phyloP scores from a whole-genome alignment of 345 rosid species.

The Populus deltoides region DNA sequence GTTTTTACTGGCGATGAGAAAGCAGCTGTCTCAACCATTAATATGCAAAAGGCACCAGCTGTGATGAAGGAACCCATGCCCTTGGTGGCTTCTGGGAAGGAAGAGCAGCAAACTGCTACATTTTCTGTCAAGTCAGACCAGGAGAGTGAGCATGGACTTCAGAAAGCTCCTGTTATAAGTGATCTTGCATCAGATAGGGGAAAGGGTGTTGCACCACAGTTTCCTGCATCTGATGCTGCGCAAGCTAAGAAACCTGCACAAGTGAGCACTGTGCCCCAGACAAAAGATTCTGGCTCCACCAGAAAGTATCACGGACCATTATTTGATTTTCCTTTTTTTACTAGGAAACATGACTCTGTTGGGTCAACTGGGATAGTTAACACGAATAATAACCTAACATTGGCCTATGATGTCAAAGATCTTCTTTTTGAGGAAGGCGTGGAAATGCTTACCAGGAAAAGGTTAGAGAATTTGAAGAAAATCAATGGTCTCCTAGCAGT shows the following conservation, averaged over 20 bases:
- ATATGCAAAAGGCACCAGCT: conserved; percentile 42
- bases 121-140: conserved; percentile 65
- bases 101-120: conserved; percentile 64
- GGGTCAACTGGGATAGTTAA: conserved; percentile 67
- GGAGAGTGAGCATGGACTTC: conserved; percentile 58
- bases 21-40: conserved; percentile 44
- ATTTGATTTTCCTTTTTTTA: conserved; percentile 96
- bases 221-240: conserved; percentile 50
- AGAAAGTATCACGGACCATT: conserved; percentile 97
- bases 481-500: conserved; percentile 72
- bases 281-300: conserved; percentile 71
- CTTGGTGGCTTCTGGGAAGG: conserved; percentile 47
- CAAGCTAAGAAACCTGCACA: conserved; percentile 70
- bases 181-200: conserved; percentile 70
- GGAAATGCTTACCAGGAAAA: conserved; percentile 71
- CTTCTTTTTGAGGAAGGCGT: conserved; percentile 84
- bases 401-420: conserved; percentile 91
- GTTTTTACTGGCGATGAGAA: conserved; percentile 56
- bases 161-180: conserved; percentile 48
- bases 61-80: conserved; percentile 52
- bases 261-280: conserved; percentile 48
- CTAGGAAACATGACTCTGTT: conserved; percentile 87
- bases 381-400: conserved; percentile 66
- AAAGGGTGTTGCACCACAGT: conserved; percentile 56
- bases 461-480: conserved; percentile 77